Evolutionary conservation across 441 rosid species (phyloP).

Genomic region (Melianthus villosus): DNA sequence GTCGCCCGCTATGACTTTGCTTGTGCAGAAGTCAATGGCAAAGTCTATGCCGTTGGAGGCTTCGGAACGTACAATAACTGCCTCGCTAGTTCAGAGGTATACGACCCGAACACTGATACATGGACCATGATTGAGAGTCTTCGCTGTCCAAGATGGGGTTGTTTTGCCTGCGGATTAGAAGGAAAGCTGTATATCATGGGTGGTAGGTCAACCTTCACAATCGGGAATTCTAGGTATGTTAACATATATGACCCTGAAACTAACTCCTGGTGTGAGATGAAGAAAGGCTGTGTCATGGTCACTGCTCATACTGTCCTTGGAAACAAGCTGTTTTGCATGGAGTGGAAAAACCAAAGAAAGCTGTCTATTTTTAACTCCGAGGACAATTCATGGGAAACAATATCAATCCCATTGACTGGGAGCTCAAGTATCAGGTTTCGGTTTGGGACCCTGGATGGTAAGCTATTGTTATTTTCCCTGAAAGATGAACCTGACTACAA

Average conservation of each 20-base stretch:
- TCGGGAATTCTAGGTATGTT: slow-evolving; percentile 68
- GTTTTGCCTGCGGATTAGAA: slow-evolving; percentile 63
- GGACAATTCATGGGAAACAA: slow-evolving; percentile 70
- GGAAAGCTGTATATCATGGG: slow-evolving; percentile 96
- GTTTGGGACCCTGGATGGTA: slow-evolving; percentile 64
- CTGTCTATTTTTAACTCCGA: slow-evolving; percentile 51
- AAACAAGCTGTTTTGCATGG: slow-evolving; percentile 67
- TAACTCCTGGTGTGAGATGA: slow-evolving; percentile 61
- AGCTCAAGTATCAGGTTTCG: slow-evolving; percentile 56
- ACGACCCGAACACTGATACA: slow-evolving; percentile 41
- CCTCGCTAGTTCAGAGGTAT: slow-evolving; percentile 73
- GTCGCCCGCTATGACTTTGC: slow-evolving; percentile 80
- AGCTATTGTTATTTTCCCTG: slow-evolving; percentile 54
- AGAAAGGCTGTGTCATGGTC: slow-evolving; percentile 86
- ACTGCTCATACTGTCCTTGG: slow-evolving; percentile 82
- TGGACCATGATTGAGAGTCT: slow-evolving; percentile 70
- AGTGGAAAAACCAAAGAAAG: slow-evolving; percentile 92
- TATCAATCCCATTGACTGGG: slow-evolving; percentile 66
- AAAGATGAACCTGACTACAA: slow-evolving; percentile 38
- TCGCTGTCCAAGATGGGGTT: slow-evolving; percentile 83
- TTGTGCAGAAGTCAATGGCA: slow-evolving; percentile 69
- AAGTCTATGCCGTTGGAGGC: slow-evolving; percentile 76
- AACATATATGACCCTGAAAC: slow-evolving; percentile 64
- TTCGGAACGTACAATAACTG: slow-evolving; percentile 50
- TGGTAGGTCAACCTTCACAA: slow-evolving; percentile 88